Percentiles rank a stretch among this genome's conserved stretches.
These are phyloP conservation scores for Kwoniella heveanensis DNA, from an alignment of 768 basidiomycete species.

Conservation along the genomic window DNA sequence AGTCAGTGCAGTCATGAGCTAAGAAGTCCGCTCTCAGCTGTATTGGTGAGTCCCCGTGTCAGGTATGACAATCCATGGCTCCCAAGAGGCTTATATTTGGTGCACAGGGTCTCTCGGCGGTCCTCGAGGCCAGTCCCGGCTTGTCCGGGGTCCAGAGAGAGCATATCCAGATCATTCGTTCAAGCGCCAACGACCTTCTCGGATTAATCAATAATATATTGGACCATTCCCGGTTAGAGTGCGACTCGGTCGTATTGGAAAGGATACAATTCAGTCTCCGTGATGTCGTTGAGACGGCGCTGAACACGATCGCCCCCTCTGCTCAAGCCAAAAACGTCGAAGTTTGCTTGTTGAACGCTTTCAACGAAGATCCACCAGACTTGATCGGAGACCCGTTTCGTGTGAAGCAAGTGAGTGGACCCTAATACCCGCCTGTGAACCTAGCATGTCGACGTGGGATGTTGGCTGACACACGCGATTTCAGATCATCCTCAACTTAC, in stretches of 20 bases:
- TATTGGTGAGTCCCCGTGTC: slow-evolving; percentile 37
- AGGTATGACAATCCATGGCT: too few species aligned
- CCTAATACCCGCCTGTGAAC: too few species aligned
- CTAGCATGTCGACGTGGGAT: too few species aligned
- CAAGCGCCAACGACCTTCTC: slow-evolving; percentile 42
- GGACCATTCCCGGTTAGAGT: slow-evolving; percentile 40
- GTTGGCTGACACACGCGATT: background rate
- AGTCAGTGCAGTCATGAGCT: slow-evolving; percentile 49
- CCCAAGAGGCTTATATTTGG: too few species aligned
- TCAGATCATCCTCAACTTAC: slow-evolving; percentile 35
- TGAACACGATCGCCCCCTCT: slow-evolving; percentile 42
- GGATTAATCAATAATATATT: slow-evolving; percentile 48
- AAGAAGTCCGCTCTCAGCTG: slow-evolving; percentile 41
- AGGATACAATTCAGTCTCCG: slow-evolving; percentile 45
- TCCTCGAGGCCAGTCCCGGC: slow-evolving; percentile 44
- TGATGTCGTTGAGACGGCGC: slow-evolving; percentile 39
- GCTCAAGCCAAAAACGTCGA: slow-evolving; percentile 46
- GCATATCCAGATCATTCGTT: slow-evolving; percentile 40
- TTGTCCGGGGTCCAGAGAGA: slow-evolving; percentile 41
- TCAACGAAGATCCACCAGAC: slow-evolving; percentile 38
- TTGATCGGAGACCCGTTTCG: slow-evolving; percentile 47
- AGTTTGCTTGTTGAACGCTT: slow-evolving; percentile 36
- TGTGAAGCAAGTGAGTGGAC: slow-evolving; percentile 35
- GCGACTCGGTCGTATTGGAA: slow-evolving; percentile 41
- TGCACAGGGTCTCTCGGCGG: slow-evolving; percentile 38